Evolutionary conservation across 495 filamentous ascomycete genomes (phyloP), one percentile per base, ranked within the genome.

Genomic region (Penicillium maclennaniae): DNA sequence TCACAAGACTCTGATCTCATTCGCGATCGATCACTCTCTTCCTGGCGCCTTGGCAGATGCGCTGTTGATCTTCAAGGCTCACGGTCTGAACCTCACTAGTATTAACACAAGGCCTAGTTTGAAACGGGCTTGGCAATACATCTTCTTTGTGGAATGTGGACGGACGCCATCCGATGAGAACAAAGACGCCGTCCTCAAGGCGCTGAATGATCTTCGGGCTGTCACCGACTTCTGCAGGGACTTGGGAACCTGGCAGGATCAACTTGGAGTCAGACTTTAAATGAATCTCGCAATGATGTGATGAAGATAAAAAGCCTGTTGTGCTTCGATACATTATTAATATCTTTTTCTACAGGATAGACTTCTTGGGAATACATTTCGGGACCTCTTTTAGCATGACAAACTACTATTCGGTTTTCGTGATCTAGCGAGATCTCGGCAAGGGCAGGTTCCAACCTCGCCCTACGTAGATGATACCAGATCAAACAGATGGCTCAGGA

Each of bases 131-230:
- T 97, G 95, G 86, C 84, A 92, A 63, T 98, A 98, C 71, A 80
- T 96, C 23, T 97, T 97, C 70, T 87, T 98, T 68, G 86, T 96
- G 19, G 93, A 97, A 74, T 90, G 95, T 65, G 79, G 87, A 65
- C 84, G 85, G 6, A 54, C 55, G 15, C 56, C 55, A 4, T 60
- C 62, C 6, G 55, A 53, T 25, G 59, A 60, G 43, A 61, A 66
- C 39, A 52, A 62, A 43, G 66, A 68, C 25, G 60, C 63, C 19
- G 64, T 68, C n/a, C 25, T 51, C 16, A 57, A 59, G 20, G 59
- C 68, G 43, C 38, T 77, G 36, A 17, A 49, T 15, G 60, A 58
- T 36, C 45, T 77, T 15, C 55, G 57, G 16, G 16, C 60, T 40
- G 66, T 67, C 27, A 73, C 71, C 2, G 70, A 73, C 47, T 60